A percentile compares a stretch with the other conserved stretches of the same genome.
phyloP scores from a whole-genome alignment of 257 asterid species.

The Lavandula angustifolia region DNA sequence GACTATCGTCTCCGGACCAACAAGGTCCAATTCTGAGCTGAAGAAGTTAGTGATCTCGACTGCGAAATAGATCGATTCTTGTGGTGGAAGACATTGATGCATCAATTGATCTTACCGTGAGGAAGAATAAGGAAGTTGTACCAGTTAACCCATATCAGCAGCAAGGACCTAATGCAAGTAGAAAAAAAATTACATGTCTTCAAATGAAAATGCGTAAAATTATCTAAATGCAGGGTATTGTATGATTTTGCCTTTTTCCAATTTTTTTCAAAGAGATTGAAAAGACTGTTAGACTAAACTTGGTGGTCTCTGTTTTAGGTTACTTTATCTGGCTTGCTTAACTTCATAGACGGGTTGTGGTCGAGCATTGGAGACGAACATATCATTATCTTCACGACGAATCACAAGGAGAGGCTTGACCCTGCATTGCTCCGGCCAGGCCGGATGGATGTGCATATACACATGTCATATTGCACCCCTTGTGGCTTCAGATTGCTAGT shows the following conservation, averaged over 20 bases:
- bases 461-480: slow-evolving; percentile 48
- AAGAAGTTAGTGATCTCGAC: slow-evolving; percentile 45
- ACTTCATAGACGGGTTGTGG: slow-evolving; percentile 56
- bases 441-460: slow-evolving; percentile 49
- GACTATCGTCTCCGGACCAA: too few species aligned
- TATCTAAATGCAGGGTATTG: too few species aligned
- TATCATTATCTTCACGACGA: slow-evolving; percentile 45
- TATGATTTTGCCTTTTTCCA: too few species aligned
- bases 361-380: slow-evolving; percentile 55
- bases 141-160: too few species aligned
- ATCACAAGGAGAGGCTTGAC: slow-evolving; percentile 41
- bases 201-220: too few species aligned
- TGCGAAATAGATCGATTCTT: slow-evolving; percentile 42
- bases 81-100: slow-evolving; percentile 52
- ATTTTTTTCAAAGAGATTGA: too few species aligned
- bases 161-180: too few species aligned
- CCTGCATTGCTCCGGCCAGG: slow-evolving; percentile 48
- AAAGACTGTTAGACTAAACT: not conserved
- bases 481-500: slow-evolving; percentile 40
- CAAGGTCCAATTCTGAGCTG: slow-evolving; percentile 39
- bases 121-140: too few species aligned
- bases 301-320: slow-evolving; percentile 20
- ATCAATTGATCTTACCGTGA: too few species aligned
- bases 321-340: slow-evolving; percentile 48
- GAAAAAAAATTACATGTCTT: too few species aligned